phyloP scores from a whole-genome alignment of 345 rosid genomes.

The Populus euphratica region DNA sequence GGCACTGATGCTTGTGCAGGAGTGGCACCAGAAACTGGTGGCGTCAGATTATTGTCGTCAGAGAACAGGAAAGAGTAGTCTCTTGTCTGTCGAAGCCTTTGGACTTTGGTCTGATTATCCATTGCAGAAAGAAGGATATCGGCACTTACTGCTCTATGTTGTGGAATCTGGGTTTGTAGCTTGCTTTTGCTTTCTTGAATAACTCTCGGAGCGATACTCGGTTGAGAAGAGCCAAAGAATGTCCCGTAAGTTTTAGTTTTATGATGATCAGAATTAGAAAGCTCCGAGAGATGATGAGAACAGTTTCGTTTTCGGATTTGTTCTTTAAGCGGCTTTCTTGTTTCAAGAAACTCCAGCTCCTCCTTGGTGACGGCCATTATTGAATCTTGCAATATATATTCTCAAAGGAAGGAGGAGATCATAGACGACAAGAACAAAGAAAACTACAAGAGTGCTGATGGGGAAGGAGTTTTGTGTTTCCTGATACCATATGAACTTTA shows the following conservation, averaged over 20 bases:
- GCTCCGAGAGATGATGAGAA: too few relatives aligned
- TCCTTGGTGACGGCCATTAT: neutral
- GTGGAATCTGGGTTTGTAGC: conserved; percentile 52
- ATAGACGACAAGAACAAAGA: too few relatives aligned
- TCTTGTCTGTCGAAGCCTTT: conserved; percentile 55
- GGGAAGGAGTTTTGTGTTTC: too few relatives aligned
- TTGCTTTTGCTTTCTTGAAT: conserved; percentile 86
- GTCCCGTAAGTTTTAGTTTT: conserved; percentile 32
- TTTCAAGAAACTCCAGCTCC: neutral
- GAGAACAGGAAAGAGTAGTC: conserved; percentile 80
- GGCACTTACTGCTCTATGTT: conserved; percentile 24
- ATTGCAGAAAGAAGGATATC: neutral
- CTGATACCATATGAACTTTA: too few relatives aligned
- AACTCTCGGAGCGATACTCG: conserved; percentile 67
- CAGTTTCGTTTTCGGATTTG: neutral
- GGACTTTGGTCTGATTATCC: conserved; percentile 36
- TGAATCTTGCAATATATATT: neutral
- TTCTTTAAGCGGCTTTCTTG: neutral
- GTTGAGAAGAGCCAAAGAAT: conserved; percentile 82
- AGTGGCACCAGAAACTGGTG: conserved; percentile 32
- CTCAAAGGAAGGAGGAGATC: too few relatives aligned
- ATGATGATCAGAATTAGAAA: too few relatives aligned
- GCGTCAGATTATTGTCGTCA: conserved; percentile 57
- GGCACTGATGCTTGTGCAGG: conserved; percentile 22
- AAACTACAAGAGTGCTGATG: too few relatives aligned